Evolutionary conservation across 768 basidiomycete genomes (phyloP), one percentile per base, ranked within the genome.

Genomic region (Leccinum barrowsii): DNA sequence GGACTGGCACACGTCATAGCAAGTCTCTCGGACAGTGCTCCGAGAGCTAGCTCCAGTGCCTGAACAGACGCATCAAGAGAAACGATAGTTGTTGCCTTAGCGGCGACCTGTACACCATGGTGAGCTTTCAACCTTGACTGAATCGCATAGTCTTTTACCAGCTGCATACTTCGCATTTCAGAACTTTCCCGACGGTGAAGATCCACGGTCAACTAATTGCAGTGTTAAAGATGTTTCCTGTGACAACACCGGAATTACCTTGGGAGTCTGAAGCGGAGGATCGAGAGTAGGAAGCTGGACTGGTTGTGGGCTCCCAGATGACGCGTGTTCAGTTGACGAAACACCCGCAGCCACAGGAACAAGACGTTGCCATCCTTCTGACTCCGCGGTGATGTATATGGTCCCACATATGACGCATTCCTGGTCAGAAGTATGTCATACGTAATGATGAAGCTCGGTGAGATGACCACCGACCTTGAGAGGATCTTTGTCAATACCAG

Each of bases 321-420:
- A 35, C 22, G 53, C 49, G n/a, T 53, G 51, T 40, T 63, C 62
- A 37, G 50, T 17, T 28, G 52, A 22, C 11, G 56, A 56, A 12
- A 37, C 34, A 40, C 52, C 52, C 12, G 66, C 56, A 11, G 64
- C 59, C 28, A 65, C 63, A 50, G 76, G 69, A 48, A 82, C 67
- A 34, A 85, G 72, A 19, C 63, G 74, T 62, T 81, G 80, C 61
- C 77, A 70, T 34, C 83, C 86, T 60, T 78, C 72, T 61, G 75
- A 73, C 67, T 85, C 84, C 65, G 85, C 81, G 13, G 79, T 77
- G 28, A 81, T 60, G 72, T 89, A 92, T 19, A 83, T 73, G n/a
- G 75, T 77, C 40, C 80, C 80, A 69, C 90, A 92, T 57, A 89
- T 78, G 26, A 92, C 90, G 64, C 90, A 92, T 77, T 90, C 88